Base-by-base conservation (phyloP, 805 yeast genomes). In the Metschnikowia arizonensis region DNA sequence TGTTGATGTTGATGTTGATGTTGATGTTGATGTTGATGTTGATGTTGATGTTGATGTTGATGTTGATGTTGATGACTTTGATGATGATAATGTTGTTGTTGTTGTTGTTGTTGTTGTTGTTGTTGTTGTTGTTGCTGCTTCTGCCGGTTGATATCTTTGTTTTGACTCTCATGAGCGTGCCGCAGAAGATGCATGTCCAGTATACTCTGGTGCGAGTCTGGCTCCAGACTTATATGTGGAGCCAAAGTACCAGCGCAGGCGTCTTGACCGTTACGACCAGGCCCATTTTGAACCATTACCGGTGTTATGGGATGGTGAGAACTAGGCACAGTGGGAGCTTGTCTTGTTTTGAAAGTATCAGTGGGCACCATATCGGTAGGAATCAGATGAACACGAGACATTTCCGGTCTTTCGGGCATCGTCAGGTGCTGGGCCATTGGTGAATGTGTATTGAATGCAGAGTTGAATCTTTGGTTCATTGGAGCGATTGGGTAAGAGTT, bases 261-360 rank as follows among this genome's bases (percentile, higher is more conserved):
- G 17, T 26, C 33, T n/a, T 18, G 33, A 3, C 33, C 40, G 11
- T 18, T 28, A 6, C 32, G 40, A 5, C 21, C 8, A 5, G 34
- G 19, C 4, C 29, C 23, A 14, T 21, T 32, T 15, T 19, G 33
- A 3, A 9, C 7, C 47, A 33, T 33, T 9, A 46, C 46, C 4
- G 50, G 50, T 19, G 53, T 44, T 15, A 36, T 49, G 21, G 42
- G 45, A 18, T 44, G 50, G 18, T 49, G 45, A 3, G 52, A 21
- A 23, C 38, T 42, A 9, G 50, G 50, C 30, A 21, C 24, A 10
- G 42, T 32, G 29, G 36, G 30, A 5, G 18, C 14, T 19, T 23
- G n/a, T 15, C 32, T 15, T 17, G 30, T 11, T 14, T 40, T 40
- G 25, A 12, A 24, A 7, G 36, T 3, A 10, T 24, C 36, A 6